These are phyloP conservation scores for Acer yangbiense DNA, from an alignment of 345 rosid genomes.

Conservation along the genomic window DNA sequence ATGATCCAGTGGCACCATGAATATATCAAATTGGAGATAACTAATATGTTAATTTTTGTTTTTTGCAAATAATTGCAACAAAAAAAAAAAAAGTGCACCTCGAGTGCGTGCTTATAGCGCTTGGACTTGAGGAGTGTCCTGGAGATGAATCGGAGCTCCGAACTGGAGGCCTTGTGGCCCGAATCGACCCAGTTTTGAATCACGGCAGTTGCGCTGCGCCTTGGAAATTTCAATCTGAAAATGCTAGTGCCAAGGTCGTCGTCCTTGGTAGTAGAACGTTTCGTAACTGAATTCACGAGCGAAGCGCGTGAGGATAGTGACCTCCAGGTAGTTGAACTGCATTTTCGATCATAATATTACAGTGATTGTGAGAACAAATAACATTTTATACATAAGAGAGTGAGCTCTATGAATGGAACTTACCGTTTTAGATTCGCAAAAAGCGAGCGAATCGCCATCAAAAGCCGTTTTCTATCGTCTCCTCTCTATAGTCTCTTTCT, in stretches of 20 bases:
- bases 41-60: too few relatives aligned
- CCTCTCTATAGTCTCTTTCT: not conserved
- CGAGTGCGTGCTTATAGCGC: slow-evolving; percentile 51
- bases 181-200: slow-evolving; percentile 42
- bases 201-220: slow-evolving; percentile 28
- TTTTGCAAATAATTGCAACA: not conserved
- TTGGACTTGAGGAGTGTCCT: slow-evolving; percentile 34
- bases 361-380: not conserved
- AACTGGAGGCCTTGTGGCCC: slow-evolving; percentile 37
- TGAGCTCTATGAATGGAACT: not conserved
- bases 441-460: slow-evolving; percentile 36
- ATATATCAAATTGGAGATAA: too few relatives aligned
- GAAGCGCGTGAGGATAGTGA: slow-evolving; percentile 31
- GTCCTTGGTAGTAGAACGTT: not conserved
- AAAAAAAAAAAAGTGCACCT: slow-evolving; percentile 34
- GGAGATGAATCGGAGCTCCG: slow-evolving; percentile 49
- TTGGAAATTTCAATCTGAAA: slow-evolving; percentile 35
- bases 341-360: not conserved
- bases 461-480: not conserved
- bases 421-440: slow-evolving; percentile 17
- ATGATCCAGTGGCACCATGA: too few relatives aligned
- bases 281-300: not conserved
- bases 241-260: slow-evolving; percentile 32
- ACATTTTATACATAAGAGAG: not conserved
- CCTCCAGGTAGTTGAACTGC: slow-evolving; percentile 20